Evolutionary conservation across 768 basidiomycete species (phyloP).

Genomic region (Chalciporus pseudorubinellus): DNA sequence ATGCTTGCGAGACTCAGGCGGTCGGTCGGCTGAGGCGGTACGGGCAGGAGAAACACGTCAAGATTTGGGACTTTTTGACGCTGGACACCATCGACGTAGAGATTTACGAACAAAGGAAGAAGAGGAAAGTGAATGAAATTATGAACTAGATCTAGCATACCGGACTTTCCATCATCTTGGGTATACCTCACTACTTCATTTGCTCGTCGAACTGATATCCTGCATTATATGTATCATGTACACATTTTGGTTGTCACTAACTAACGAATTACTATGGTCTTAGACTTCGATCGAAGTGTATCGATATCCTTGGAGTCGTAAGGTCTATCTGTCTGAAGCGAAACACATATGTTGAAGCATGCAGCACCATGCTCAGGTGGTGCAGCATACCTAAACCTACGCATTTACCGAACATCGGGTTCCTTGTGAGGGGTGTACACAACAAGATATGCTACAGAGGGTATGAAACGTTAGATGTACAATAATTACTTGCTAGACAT

Average conservation of each 20-base stretch:
- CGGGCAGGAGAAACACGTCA: conserved; percentile 78
- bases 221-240: conserved; percentile 7
- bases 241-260: neutral
- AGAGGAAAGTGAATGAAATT: conserved; percentile 21
- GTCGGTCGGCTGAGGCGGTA: conserved; percentile 81
- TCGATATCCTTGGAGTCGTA: too few relatives aligned
- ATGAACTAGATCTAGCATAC: conserved; percentile 20
- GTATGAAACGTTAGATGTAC: conserved; percentile 16
- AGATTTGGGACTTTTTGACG: conserved; percentile 83
- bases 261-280: neutral
- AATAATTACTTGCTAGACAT: conserved; percentile 74
- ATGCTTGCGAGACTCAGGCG: conserved; percentile 79
- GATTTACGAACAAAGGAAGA: conserved; percentile 58
- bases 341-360: too few relatives aligned
- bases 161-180: neutral
- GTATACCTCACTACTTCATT: neutral
- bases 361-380: too few relatives aligned
- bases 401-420: neutral
- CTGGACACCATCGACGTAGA: conserved; percentile 85
- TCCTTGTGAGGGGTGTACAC: neutral
- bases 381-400: too few relatives aligned
- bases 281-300: too few relatives aligned
- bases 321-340: too few relatives aligned
- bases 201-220: conserved; percentile 4
- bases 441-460: conserved; percentile 19